Conservation (phyloP, 164 flowering plant genomes). For the Akebia trifoliata region DNA sequence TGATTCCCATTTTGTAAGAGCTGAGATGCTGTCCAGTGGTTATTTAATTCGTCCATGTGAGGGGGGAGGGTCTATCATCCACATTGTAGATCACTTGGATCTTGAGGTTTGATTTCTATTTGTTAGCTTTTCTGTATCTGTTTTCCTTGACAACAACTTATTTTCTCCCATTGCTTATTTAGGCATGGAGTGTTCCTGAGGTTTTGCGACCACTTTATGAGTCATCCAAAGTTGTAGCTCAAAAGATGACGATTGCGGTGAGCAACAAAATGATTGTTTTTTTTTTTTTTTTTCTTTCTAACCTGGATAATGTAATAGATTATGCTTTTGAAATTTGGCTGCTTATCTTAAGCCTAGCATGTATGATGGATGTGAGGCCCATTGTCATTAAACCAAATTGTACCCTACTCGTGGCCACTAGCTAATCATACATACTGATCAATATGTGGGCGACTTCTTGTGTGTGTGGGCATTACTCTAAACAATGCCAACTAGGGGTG, state of each 20-base stretch:
- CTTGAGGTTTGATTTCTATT: slow-evolving; percentile 45
- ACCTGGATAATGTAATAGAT: neutral
- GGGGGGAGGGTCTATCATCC: slow-evolving; percentile 76
- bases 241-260: slow-evolving; percentile 78
- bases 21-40: slow-evolving; percentile 75
- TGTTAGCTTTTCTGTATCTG: neutral
- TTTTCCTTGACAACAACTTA: slow-evolving; percentile 1
- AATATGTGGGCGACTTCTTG: too few relatives aligned
- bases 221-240: slow-evolving; percentile 81
- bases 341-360: too few relatives aligned
- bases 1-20: slow-evolving; percentile 61
- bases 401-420: too few relatives aligned
- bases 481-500: too few relatives aligned
- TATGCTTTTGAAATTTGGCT: too few relatives aligned
- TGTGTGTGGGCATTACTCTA: too few relatives aligned
- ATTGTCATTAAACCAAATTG: too few relatives aligned
- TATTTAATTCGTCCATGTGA: slow-evolving; percentile 76
- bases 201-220: slow-evolving; percentile 78
- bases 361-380: too few relatives aligned
- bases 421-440: too few relatives aligned
- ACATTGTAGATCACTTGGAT: slow-evolving; percentile 75
- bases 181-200: slow-evolving; percentile 88
- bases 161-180: neutral
- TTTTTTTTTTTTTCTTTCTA: neutral
- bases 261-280: slow-evolving; percentile 16